Conservation (phyloP, 2,329 filamentous ascomycete species). For the Truncatella angustata region DNA sequence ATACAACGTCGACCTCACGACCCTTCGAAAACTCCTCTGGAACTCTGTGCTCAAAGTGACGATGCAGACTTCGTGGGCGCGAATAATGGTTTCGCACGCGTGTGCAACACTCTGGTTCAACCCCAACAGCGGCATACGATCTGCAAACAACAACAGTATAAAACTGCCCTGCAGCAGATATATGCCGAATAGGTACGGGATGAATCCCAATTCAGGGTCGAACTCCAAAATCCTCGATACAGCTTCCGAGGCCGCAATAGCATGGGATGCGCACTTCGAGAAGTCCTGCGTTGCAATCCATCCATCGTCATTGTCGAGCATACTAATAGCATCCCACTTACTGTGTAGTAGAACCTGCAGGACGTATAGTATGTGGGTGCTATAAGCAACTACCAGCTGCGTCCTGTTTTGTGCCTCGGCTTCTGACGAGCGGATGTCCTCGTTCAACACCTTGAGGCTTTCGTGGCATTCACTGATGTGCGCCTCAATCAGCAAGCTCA, state of each 20-base stretch:
- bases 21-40: not conserved
- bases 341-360: not conserved
- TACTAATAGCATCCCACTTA: not conserved
- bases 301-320: constrained; percentile 1
- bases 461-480: not conserved
- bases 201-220: not conserved
- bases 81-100: not conserved
- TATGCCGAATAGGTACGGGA: constrained; percentile 1
- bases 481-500: not conserved
- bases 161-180: not conserved
- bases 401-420: not conserved
- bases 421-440: not conserved
- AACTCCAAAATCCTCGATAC: not conserved
- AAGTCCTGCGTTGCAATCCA: not conserved
- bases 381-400: not conserved
- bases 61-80: not conserved
- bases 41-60: constrained; percentile 1
- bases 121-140: not conserved
- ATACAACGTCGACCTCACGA: not conserved
- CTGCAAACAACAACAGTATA: not conserved
- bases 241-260: not conserved
- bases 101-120: not conserved
- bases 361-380: not conserved
- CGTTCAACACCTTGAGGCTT: not conserved
- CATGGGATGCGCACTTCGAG: not conserved